Conservation (phyloP, 2,329 filamentous ascomycete genomes). For the Aspergillus oerlinghausenensis region DNA sequence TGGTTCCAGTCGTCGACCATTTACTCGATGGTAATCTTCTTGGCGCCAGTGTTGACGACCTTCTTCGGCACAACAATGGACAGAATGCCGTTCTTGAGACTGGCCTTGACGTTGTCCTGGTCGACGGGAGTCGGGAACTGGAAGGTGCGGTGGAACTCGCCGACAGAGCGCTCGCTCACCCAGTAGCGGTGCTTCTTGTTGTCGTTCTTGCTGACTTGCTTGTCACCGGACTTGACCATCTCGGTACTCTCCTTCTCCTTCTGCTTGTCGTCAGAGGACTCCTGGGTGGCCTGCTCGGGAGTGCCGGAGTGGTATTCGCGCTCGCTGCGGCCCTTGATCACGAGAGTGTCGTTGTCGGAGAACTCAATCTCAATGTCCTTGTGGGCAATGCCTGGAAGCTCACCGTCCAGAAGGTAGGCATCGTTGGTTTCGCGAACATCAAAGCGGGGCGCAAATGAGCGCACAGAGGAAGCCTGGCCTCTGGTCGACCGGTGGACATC, state of each 20-base stretch:
- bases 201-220: conserved; percentile 11
- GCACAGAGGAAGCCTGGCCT: conserved; percentile 16
- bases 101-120: conserved; percentile 58
- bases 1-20: background rate
- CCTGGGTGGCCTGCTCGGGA: conserved; percentile 47
- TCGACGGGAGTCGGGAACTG: conserved; percentile 55
- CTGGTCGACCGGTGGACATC: conserved; percentile 30
- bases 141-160: conserved; percentile 57
- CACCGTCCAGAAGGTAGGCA: conserved; percentile 45
- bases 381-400: conserved; percentile 45
- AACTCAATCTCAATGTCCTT: conserved; percentile 47
- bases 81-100: conserved; percentile 57
- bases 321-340: conserved; percentile 43
- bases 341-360: conserved; percentile 43
- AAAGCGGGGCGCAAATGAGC: conserved; percentile 42
- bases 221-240: conserved; percentile 30
- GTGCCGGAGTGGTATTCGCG: conserved; percentile 31
- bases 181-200: conserved; percentile 47
- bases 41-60: conserved; percentile 42
- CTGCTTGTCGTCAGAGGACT: conserved; percentile 21
- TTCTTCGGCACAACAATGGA: conserved; percentile 53
- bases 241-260: conserved; percentile 13
- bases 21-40: conserved; percentile 56
- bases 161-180: conserved; percentile 56
- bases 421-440: conserved; percentile 44